Evolutionary conservation across 345 rosid genomes (phyloP), one percentile per base, ranked within the genome.

Genomic region (Bretschneidera sinensis): DNA sequence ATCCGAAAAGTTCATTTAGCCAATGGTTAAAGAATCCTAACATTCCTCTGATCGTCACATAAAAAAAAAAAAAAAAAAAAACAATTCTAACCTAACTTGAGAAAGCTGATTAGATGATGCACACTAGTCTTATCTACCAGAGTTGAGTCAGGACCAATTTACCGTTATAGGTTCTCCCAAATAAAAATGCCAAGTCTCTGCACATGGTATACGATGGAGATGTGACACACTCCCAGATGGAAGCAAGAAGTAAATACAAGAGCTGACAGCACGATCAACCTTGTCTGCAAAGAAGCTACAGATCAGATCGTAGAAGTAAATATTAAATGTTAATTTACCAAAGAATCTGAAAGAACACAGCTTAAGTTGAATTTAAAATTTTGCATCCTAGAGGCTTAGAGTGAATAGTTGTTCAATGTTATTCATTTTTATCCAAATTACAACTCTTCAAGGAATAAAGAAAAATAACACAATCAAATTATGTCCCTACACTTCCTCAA

Each of bases 111-210:
- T 34, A 34, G 21, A 48, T 20, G 52, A 4, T 8, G 21, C 20
- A 57, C 10, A 21, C 17, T n/a, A 55, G 19, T 64, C 20, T 20
- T 22, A 16, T 52, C 1, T 14, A 24, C 21, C 20, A 64, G 43
- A 45, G 47, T 22, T 24, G 48, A 62, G 59, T 9, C 5, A 55
- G 22, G 22, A 62, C 52, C n/a, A 65, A 48, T 66, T 50, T 84
- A 87, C 97, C 75, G 83, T 87, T 17, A 83, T 34, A 57, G 97
- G 92, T 70, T 89, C 92, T 56, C 97, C 97, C 45, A 61, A 47
- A 69, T 85, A 89, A 52, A 89, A 89, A 59, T 89, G 97, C 86
- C 94, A 90, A 4, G 90, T 87, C 74, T 90, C 86, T 45, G 95
- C 88, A 62, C 82, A 79, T 33, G 95, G 92, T 54, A 85, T 82